These are phyloP conservation scores for Paratinospora sagittata DNA, from an alignment of 164 flowering plant species.

Conservation along the genomic window DNA sequence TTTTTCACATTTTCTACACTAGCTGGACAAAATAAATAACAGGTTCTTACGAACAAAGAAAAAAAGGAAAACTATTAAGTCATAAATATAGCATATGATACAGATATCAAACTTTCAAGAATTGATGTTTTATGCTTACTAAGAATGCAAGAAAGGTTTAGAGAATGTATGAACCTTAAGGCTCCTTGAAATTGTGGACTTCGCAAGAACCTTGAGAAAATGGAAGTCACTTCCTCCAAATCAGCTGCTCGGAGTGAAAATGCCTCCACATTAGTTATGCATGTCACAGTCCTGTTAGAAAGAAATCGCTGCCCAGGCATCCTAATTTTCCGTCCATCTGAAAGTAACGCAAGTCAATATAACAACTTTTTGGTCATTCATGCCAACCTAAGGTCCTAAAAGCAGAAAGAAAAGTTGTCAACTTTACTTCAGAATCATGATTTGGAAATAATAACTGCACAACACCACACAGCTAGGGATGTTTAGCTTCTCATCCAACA, in stretches of 20 bases:
- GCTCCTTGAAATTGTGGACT: conserved; percentile 72
- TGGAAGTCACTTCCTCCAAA: conserved; percentile 66
- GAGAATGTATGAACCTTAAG: conserved; percentile 44
- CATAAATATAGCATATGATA: not conserved
- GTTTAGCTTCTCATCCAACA: not conserved
- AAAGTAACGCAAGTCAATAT: not conserved
- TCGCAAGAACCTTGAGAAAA: conserved; percentile 55
- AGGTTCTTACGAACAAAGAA: not conserved
- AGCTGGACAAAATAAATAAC: not conserved
- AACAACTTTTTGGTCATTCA: not conserved
- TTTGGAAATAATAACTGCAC: too few species aligned
- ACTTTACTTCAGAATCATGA: conserved; percentile 4
- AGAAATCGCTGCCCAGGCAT: conserved; percentile 39
- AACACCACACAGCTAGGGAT: not conserved
- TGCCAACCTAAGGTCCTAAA: not conserved
- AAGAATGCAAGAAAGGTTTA: not conserved
- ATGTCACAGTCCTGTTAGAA: conserved; percentile 54
- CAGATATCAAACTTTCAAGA: not conserved
- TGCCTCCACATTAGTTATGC: conserved; percentile 75
- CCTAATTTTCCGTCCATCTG: conserved; percentile 40
- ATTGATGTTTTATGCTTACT: not conserved
- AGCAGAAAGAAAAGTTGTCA: not conserved
- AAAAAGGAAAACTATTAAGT: not conserved
- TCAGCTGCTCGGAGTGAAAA: conserved; percentile 70
- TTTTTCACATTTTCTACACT: not conserved